Evolutionary conservation across 495 filamentous ascomycete genomes (phyloP), one percentile per base, ranked within the genome.

Genomic region (Acidiella bohemica): DNA sequence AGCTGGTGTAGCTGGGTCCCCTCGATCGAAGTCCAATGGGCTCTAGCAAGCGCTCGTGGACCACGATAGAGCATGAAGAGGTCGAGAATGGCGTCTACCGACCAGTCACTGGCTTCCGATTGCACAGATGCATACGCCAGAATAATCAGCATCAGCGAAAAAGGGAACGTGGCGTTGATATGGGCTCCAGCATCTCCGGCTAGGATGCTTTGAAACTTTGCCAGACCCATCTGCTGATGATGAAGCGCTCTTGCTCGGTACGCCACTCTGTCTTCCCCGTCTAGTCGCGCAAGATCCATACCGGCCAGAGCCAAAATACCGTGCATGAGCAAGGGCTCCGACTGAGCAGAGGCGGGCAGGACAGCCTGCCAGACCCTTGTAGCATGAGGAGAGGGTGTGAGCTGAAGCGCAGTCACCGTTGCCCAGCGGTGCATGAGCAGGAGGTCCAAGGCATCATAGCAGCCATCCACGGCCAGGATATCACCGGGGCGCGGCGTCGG

Each of bases 291-390:
- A 9, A 48, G 41, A 39, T 48, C 39, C 26, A 48, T 21, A 13
- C 39, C 45, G 7, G 45, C 23, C 10, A 44, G 23, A 12, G 45
- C 45, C n/a, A 48, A 24, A 1, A 48, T 36, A 17, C 45, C 45
- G 28, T 48, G 45, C 45, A 48, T 43, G 17, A 48, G 41, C 6
- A 42, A 16, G n/a, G 25, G 17, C n/a, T 44, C 41, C 3, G 13
- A n/a, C 6, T 44, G 19, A 2, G 45, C 45, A 20, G 9, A 13
- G 2, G 16, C 16, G 8, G 45, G 45, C 7, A 48, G 7, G 6
- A 37, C 25, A 25, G 29, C 21, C 28, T 42, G 39, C 39, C 33
- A 48, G 3, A 43, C 20, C n/a, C 44, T 27, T 18, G 22, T 22
- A 17, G 40, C 40, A 21, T 35, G 20, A 10, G 31, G 17, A 4